Conservation (phyloP, 1,284 basidiomycete genomes). For the Moesziomyces antarcticus region DNA sequence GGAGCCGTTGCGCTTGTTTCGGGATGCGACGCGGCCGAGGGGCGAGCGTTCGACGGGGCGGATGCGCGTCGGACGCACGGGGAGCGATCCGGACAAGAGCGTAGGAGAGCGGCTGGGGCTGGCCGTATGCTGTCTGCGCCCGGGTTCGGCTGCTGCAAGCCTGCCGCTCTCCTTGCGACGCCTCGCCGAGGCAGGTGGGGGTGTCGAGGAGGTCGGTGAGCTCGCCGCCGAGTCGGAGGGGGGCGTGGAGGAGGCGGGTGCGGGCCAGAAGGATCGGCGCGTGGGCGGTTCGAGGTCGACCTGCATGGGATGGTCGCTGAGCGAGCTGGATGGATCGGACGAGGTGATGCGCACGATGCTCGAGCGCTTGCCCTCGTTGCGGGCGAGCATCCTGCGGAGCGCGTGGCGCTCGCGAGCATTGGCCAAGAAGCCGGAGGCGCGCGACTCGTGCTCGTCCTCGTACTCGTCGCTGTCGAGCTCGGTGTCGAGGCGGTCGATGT, state of each 20-base stretch:
- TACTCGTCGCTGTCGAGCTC: conserved; percentile 48
- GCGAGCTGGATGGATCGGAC: conserved; percentile 56
- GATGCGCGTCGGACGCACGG: conserved; percentile 9
- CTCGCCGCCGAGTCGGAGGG: conserved; percentile 11
- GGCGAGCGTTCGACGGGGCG: conserved; percentile 27
- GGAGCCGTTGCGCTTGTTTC: conserved; percentile 28
- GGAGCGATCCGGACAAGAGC: background rate
- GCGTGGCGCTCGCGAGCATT: conserved; percentile 33
- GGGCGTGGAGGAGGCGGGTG: conserved; percentile 8
- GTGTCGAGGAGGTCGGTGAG: conserved; percentile 3
- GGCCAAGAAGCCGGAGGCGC: conserved; percentile 21
- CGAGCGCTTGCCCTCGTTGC: conserved; percentile 22
- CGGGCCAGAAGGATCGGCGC: conserved; percentile 31
- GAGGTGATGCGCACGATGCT: conserved; percentile 55
- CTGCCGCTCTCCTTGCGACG: conserved; percentile 26
- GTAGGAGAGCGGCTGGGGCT: conserved; percentile 30
- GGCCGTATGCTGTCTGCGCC: conserved; percentile 20
- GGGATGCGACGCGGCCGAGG: conserved; percentile 5
- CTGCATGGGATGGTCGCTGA: conserved; percentile 54
- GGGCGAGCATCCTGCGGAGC: conserved; percentile 16
- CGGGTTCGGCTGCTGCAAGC: conserved; percentile 2
- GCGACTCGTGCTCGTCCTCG: conserved; percentile 40
- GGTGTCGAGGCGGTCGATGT: conserved; percentile 15
- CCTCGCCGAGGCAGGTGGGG: conserved; percentile 1
- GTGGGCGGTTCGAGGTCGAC: conserved; percentile 47